Base-by-base conservation (phyloP, 768 basidiomycete genomes). In the Macrocybe gigantea region DNA sequence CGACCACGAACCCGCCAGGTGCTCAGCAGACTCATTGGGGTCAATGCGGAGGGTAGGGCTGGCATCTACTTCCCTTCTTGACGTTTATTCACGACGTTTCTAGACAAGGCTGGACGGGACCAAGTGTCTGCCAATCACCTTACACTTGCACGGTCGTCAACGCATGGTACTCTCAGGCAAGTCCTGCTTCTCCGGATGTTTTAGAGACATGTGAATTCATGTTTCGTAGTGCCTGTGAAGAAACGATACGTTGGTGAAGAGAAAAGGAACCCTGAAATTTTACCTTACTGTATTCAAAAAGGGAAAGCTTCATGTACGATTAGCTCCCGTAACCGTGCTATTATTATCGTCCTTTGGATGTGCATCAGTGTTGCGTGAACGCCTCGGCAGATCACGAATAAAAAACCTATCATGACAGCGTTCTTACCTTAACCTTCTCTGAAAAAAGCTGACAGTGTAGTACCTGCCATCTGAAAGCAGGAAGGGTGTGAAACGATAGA, bases 41-140 rank as follows among this genome's bases (percentile, higher is more conserved):
- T 36, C 57, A 59, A 38, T 59, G 57, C 13, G 57, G 55, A 45
- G 53, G 57, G 57, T 56, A 37, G 12, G 56, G n/a, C n/a, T n/a
- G n/a, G 7, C 10, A 35, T 38, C 38, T 43, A 7, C 33, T 8
- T 44, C 9, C 4, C 5, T 33, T 43, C 22, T 44, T n/a, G 29
- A 32, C 9, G 14, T 6, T 22, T 10, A 31, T n/a, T 31, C 31
- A 44, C 29, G 31, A 30, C 13, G 42, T 33, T 10, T 40, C 13
- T 6, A 44, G 43, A 11, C 29, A 31, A 15, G 46, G 46, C 37
- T 47, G 46, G 46, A 31, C 46, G 14, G 46, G 46, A 30, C 46
- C 46, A 33, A 47, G 38, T 30, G 33, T 22, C 15, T 47, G 46
- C 30, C 22, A 47, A 15, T 36, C 46, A 7, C 29, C 38, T 40